Base-by-base conservation (phyloP, 306 rosid species). In the Cucurbita argyrosperma region DNA sequence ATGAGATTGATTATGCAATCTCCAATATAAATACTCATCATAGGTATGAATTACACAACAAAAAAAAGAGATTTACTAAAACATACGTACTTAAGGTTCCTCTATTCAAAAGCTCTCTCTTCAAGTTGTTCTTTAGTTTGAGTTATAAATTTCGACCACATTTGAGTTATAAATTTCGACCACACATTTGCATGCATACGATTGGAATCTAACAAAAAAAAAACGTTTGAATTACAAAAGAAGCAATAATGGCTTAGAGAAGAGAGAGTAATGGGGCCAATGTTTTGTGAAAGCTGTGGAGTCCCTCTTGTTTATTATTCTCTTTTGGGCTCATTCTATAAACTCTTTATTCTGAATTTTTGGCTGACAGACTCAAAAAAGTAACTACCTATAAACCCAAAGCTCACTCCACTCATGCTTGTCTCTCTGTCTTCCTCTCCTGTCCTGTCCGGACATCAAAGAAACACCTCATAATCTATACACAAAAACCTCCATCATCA, bases 231-330 rank as follows among this genome's bases (percentile, higher is more conserved):
- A 65, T 65, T 42, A 42, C n/a, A 42, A 10, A 11, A 62, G 1
- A 10, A 65, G 0, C 37, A 65, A 65, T 43, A 42, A 65, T 65
- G 30, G 26, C 19, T 18, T 39, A n/a, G 71, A 65, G 47, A 15
- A 62, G 47, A 38, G 21, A 16, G 68, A 8, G 46, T 40, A n/a
- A 65, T 42, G 71, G 70, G 71, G 52, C 52, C 71, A 65, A 65
- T 2, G 6, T 10, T 16, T n/a, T 39, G 30, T 18, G 71, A 40
- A 65, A 65, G 19, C 50, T 64, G 71, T 40, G n/a, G n/a, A 42
- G n/a, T 42, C 70, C 9, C 52, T 65, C 53, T 49, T 39, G 43
- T 68, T 68, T 68, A 68, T 68, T 68, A 68, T 68, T 68, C 57
- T 46, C 73, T 67, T 67, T 45, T 46, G 55, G 55, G 54, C 42